Evolutionary conservation across 306 rosid species (phyloP).

Genomic region (Hippophae gyantsensis): DNA sequence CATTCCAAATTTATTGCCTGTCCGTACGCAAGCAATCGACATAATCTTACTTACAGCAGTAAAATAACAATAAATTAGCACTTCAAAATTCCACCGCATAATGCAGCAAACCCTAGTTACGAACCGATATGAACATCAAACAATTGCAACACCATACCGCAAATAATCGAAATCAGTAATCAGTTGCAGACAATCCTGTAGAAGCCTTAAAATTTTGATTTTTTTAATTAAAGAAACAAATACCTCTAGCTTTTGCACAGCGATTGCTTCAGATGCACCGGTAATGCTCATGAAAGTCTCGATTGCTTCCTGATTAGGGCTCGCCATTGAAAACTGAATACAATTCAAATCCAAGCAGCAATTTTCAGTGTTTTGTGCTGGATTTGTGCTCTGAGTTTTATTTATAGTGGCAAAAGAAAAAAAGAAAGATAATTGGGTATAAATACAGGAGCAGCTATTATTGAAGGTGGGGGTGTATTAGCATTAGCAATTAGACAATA

Average conservation of each 20-base stretch:
- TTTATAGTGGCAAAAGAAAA: neutral
- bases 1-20: too few relatives aligned
- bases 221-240: neutral
- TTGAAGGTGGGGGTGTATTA: too few relatives aligned
- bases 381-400: neutral
- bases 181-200: neutral
- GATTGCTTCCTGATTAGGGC: constrained; percentile 67
- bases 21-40: neutral
- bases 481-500: too few relatives aligned
- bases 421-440: too few relatives aligned
- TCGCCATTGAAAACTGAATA: constrained; percentile 52
- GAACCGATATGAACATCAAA: neutral
- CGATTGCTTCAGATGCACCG: constrained; percentile 53
- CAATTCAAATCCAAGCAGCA: constrained; percentile 3
- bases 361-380: constrained; percentile 1
- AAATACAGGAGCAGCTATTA: too few relatives aligned
- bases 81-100: constrained; percentile 8
- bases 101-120: constrained; percentile 17
- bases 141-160: neutral
- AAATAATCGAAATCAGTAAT: neutral
- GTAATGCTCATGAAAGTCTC: constrained; percentile 74
- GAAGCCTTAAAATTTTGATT: neutral
- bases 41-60: constrained; percentile 1
- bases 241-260: constrained; percentile 65
- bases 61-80: neutral